Percentiles rank a stretch among this genome's conserved stretches.
phyloP scores from a whole-genome alignment of 1,284 basidiomycete species.

The Cerrena zonata region DNA sequence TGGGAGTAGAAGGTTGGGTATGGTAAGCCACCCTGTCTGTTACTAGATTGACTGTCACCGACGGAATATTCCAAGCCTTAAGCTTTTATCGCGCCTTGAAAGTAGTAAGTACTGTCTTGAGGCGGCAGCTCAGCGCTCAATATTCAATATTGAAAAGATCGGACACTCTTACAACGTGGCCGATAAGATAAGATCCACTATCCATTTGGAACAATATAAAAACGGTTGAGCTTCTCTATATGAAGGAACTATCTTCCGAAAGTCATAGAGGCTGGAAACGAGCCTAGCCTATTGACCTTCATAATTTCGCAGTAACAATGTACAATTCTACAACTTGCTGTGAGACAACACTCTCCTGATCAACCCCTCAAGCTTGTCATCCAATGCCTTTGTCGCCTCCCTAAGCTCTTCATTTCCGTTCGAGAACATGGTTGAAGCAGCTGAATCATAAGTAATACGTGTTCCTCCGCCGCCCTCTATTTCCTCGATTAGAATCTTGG shows the following conservation, averaged over 20 bases:
- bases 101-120: too few relatives aligned
- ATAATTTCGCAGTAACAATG: too few relatives aligned
- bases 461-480: constrained; percentile 35
- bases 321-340: not conserved
- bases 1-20: not conserved
- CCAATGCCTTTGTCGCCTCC: constrained; percentile 33
- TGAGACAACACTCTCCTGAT: constrained; percentile 21
- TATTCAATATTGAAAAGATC: not conserved
- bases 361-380: constrained; percentile 42
- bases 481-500: constrained; percentile 41
- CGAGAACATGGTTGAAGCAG: constrained; percentile 35
- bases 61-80: too few relatives aligned
- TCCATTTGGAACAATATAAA: too few relatives aligned
- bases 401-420: constrained; percentile 28
- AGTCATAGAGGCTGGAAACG: too few relatives aligned
- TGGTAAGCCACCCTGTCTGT: too few relatives aligned
- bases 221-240: too few relatives aligned
- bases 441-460: constrained; percentile 44
- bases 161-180: not conserved
- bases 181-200: not conserved
- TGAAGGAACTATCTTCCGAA: too few relatives aligned
- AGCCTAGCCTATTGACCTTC: too few relatives aligned
- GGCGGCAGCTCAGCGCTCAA: too few relatives aligned
- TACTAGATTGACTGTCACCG: too few relatives aligned
- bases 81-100: too few relatives aligned